Evolutionary conservation across 768 basidiomycete species (phyloP).

Genomic region (Suillus occidentalis): DNA sequence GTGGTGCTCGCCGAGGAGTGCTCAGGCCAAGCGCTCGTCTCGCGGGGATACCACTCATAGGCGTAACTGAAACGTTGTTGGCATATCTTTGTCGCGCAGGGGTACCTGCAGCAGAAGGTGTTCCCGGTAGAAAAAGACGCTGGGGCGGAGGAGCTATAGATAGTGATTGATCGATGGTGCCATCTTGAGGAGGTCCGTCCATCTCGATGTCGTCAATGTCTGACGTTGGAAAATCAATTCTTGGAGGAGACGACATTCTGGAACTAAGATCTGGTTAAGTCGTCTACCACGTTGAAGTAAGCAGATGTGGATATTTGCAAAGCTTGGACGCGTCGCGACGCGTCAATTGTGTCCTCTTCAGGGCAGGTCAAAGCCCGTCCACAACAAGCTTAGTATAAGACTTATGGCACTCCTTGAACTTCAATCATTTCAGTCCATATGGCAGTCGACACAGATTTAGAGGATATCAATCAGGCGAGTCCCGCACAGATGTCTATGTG

Average conservation of each 20-base stretch:
- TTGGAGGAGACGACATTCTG: slow-evolving; percentile 64
- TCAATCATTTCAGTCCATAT: slow-evolving; percentile 8
- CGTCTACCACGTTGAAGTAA: slow-evolving; percentile 6
- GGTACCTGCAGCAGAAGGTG: slow-evolving; percentile 53
- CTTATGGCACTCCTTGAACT: neutral
- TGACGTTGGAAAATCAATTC: slow-evolving; percentile 63
- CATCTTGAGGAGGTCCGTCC: slow-evolving; percentile 34
- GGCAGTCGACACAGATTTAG: slow-evolving; percentile 16
- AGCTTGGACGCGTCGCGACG: slow-evolving; percentile 50
- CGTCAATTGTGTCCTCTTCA: slow-evolving; percentile 46
- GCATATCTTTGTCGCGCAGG: slow-evolving; percentile 42
- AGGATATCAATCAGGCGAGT: slow-evolving; percentile 30
- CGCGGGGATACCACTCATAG: slow-evolving; percentile 45
- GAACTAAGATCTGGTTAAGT: neutral
- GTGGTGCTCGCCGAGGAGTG: slow-evolving; percentile 46
- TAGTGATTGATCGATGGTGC: slow-evolving; percentile 33
- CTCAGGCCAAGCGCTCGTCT: slow-evolving; percentile 54
- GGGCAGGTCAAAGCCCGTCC: slow-evolving; percentile 40
- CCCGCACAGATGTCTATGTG: neutral
- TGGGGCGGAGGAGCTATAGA: slow-evolving; percentile 41
- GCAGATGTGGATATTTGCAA: slow-evolving; percentile 13
- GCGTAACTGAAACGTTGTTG: slow-evolving; percentile 41
- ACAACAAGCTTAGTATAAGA: no score
- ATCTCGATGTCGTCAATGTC: slow-evolving; percentile 57
- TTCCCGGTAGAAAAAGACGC: slow-evolving; percentile 55